Base-by-base conservation (phyloP, 345 rosid species). In the Pugionium cornutum region DNA sequence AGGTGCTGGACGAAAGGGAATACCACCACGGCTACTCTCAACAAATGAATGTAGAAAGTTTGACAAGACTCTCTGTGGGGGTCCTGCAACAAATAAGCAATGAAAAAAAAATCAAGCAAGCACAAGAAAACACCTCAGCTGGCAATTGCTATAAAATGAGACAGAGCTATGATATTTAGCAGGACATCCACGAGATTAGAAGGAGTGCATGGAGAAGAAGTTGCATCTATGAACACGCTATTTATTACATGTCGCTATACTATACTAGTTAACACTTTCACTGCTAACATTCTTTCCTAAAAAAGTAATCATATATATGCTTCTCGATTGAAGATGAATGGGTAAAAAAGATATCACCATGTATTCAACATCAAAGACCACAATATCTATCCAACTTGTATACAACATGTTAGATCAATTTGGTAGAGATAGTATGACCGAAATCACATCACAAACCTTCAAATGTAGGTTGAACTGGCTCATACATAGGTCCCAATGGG, bases 31-130 rank as follows among this genome's bases (percentile, higher is more conserved):
- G 77, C 97, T 85, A 72, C 92, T 88, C 68, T 82, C 96, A 78
- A 94, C 95, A 80, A 94, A 94, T 2, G 99, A 87, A 80, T 82
- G 97, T 80, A 94, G 69, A 82, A 91, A 81, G 61, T 73, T 85
- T 53, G 96, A 91, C 69, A 94, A 70, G 66, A 94, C 88, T 74
- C 86, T 83, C 69, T 95, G 99, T 4, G 99, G 99, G 39, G 97
- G 95, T 62, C 96, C 99, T 91, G 85, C 76, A 74, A 68, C 58
- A 71, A 48, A 54, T 32, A 40, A 31, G 43, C 42, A 63, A 53
- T 36, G 47, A 5, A 18, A 48, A 43, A 50, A 49, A 61, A 37
- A 64, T 70, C 49, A 62, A 40, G 64, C 72, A 40, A 60, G 63
- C 68, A 66, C 39, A 44, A 39, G 62, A 51, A 32, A 43, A n/a